Conservation (phyloP, 257 asterid species). For the Solanum peruvianum region DNA sequence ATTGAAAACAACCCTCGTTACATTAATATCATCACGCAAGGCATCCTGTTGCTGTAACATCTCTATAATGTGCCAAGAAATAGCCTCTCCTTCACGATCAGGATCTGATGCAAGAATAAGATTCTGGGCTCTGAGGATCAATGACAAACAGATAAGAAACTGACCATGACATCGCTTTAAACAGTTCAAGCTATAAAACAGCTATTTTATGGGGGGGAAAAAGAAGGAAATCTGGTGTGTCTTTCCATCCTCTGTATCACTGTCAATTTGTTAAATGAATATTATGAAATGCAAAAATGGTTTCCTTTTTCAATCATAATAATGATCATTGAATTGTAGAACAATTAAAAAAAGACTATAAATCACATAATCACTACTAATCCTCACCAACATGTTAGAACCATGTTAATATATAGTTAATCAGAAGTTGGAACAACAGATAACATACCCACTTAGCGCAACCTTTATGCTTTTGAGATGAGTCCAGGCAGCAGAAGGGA, state of each 20-base stretch:
- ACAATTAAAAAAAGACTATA: neutral
- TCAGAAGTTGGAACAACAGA: conserved; percentile 4
- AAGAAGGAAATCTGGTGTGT: neutral
- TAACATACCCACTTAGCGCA: conserved; percentile 76
- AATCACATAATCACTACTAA: neutral
- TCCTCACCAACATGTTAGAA: neutral
- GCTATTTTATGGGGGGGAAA: neutral
- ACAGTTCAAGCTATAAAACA: neutral
- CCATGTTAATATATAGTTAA: neutral
- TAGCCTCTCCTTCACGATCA: conserved; percentile 98
- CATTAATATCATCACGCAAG: conserved; percentile 48
- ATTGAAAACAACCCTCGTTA: conserved; percentile 78
- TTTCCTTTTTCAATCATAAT: neutral
- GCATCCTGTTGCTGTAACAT: conserved; percentile 92
- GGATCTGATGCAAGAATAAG: conserved; percentile 97
- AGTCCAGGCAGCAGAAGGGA: conserved; percentile 93
- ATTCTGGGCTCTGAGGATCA: conserved; percentile 66
- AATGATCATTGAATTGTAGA: neutral
- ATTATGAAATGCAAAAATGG: neutral
- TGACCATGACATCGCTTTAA: neutral
- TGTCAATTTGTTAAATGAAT: neutral
- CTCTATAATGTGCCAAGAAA: conserved; percentile 95
- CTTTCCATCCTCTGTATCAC: neutral
- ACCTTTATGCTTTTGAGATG: conserved; percentile 86
- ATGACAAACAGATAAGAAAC: conserved; percentile 18